Conservation (phyloP, 805 yeast species). For the Yarrowia deformans region DNA sequence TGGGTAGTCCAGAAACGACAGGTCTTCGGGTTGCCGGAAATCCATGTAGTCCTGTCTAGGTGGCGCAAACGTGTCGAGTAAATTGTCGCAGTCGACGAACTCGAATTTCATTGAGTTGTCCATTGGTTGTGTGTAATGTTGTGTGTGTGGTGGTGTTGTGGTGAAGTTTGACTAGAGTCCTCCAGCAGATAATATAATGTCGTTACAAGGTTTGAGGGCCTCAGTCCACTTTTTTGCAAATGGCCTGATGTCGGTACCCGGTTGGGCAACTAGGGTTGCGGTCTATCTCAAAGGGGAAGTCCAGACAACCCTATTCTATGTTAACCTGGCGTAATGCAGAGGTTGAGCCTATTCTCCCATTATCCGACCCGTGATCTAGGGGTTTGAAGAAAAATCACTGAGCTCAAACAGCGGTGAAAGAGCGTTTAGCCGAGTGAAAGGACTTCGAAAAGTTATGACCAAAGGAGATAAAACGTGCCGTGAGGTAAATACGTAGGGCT, state of each 20-base stretch:
- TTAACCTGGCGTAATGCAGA: neutral
- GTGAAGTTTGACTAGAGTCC: neutral
- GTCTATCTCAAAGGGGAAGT: neutral
- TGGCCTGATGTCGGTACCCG: slow-evolving; percentile 34
- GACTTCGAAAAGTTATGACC: neutral
- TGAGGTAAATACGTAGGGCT: slow-evolving; percentile 20
- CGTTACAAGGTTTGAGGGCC: slow-evolving; percentile 22
- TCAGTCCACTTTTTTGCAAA: slow-evolving; percentile 36
- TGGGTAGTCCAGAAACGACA: slow-evolving; percentile 29
- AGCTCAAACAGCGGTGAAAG: neutral
- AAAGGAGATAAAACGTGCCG: neutral
- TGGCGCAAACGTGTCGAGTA: slow-evolving; percentile 38
- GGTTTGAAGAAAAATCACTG: neutral
- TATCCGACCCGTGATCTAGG: slow-evolving; percentile 26
- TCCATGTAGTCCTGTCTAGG: slow-evolving; percentile 32
- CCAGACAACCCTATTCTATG: neutral
- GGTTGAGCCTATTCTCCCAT: neutral
- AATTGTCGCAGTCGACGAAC: slow-evolving; percentile 39
- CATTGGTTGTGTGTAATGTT: slow-evolving; percentile 12
- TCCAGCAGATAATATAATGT: slow-evolving; percentile 29
- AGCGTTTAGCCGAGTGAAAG: slow-evolving; percentile 6
- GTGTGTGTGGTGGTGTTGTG: slow-evolving; percentile 7
- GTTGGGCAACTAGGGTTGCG: slow-evolving; percentile 2
- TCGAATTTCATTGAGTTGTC: slow-evolving; percentile 38
- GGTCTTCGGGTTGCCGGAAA: slow-evolving; percentile 27